These are phyloP conservation scores for Candida golubevii DNA, from an alignment of 805 yeast genomes.

Conservation along the genomic window DNA sequence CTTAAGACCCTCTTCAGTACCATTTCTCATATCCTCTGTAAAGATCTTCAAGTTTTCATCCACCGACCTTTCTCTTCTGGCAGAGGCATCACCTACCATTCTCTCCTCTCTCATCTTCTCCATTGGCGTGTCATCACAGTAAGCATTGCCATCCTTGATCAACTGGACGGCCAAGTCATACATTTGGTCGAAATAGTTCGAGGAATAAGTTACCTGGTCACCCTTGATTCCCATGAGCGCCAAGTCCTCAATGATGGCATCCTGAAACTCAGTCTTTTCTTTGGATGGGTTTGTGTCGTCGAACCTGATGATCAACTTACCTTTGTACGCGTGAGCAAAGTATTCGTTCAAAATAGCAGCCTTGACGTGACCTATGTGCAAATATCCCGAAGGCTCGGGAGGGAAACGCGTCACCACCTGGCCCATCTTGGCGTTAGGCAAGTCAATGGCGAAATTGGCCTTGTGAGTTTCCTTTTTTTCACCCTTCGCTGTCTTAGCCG, in stretches of 20 bases:
- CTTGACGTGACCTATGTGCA: conserved; percentile 98
- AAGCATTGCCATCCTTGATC: conserved; percentile 95
- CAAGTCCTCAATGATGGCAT: conserved; percentile 90
- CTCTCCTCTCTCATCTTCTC: conserved; percentile 98
- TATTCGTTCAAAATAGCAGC: conserved; percentile 96
- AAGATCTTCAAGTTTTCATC: conserved; percentile 89
- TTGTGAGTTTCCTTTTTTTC: conserved; percentile 85
- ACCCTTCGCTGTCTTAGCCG: conserved; percentile 46
- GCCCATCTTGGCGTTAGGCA: conserved; percentile 88
- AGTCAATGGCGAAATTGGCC: conserved; percentile 92
- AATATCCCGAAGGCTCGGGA: conserved; percentile 98
- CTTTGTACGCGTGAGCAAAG: conserved; percentile 93
- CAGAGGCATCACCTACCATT: conserved; percentile 93
- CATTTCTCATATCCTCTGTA: conserved; percentile 88
- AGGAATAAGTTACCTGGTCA: conserved; percentile 81
- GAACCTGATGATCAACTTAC: conserved; percentile 92
- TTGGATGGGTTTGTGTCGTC: conserved; percentile 98
- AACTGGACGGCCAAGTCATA: conserved; percentile 77
- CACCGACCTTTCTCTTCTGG: conserved; percentile 85
- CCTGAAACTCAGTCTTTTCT: conserved; percentile 92
- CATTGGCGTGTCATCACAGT: conserved; percentile 93
- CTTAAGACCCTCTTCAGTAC: conserved; percentile 87
- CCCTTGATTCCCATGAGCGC: conserved; percentile 88
- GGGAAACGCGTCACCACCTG: conserved; percentile 98
- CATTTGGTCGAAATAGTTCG: conserved; percentile 91